Evolutionary conservation across 176 grass and related monocot species (phyloP).

Genomic region (Zizania latifolia): DNA sequence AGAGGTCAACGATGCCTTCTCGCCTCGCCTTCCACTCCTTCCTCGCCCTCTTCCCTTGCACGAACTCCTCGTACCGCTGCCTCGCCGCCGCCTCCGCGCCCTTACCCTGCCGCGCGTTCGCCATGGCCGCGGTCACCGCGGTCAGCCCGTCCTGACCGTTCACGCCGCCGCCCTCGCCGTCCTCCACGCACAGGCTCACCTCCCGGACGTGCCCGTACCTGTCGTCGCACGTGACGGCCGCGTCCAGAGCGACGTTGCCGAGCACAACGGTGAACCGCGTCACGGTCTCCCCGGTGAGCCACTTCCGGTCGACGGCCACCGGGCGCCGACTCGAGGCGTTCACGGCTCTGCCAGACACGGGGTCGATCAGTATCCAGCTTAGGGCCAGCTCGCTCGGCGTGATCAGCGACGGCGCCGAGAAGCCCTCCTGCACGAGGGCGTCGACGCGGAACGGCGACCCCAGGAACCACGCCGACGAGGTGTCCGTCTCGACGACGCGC

Average conservation of each 20-base stretch:
- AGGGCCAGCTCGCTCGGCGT: conserved; percentile 36
- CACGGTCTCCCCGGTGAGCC: conserved; percentile 57
- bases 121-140: conserved; percentile 19
- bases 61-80: conserved; percentile 36
- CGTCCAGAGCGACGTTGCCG: conserved; percentile 26
- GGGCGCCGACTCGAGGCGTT: conserved; percentile 53
- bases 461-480: conserved; percentile 54
- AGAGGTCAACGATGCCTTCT: conserved; percentile 44
- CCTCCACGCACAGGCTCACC: conserved; percentile 51
- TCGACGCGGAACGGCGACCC: conserved; percentile 77
- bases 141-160: conserved; percentile 21
- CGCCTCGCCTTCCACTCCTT: conserved; percentile 49
- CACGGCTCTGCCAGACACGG: conserved; percentile 20
- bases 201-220: conserved; percentile 43
- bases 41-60: conserved; percentile 32
- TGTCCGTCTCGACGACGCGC: conserved; percentile 54
- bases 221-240: conserved; percentile 47
- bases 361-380: conserved; percentile 78
- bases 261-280: conserved; percentile 45
- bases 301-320: conserved; percentile 44
- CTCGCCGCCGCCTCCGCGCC: conserved; percentile 14
- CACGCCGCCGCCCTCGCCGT: conserved; percentile 26
- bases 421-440: conserved; percentile 52
- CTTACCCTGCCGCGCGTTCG: conserved; percentile 15
- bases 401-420: conserved; percentile 18